Conservation (phyloP, 148 eudicot species). For the Spergularia bocconei region DNA sequence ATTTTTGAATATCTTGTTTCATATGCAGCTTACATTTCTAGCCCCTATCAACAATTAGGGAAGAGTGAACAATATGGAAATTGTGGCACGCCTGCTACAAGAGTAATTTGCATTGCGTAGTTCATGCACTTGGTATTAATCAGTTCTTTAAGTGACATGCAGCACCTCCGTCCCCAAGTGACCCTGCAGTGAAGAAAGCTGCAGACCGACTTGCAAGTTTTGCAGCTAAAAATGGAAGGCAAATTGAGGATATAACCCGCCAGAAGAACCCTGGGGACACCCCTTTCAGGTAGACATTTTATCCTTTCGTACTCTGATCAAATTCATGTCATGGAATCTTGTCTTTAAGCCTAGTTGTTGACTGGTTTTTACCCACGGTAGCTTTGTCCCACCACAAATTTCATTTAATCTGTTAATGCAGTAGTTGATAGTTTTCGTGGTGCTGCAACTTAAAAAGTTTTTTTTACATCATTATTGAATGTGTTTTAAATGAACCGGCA, state of each 20-base stretch:
- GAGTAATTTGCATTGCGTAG: slow-evolving; percentile 82
- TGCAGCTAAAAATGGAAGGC: slow-evolving; percentile 96
- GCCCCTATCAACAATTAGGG: slow-evolving; percentile 61
- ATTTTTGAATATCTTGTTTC: slow-evolving; percentile 63
- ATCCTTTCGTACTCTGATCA: slow-evolving; percentile 3
- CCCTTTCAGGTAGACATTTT: slow-evolving; percentile 77
- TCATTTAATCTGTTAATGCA: background rate
- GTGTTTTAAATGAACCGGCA: background rate
- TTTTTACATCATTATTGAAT: background rate
- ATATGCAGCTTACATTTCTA: slow-evolving; percentile 75
- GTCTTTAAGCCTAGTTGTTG: background rate
- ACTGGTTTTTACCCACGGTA: background rate
- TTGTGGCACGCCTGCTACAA: slow-evolving; percentile 80
- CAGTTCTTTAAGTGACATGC: slow-evolving; percentile 99
- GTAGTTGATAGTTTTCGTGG: background rate
- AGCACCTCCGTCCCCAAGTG: slow-evolving; percentile 94
- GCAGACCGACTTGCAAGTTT: slow-evolving; percentile 97
- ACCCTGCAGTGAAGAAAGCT: slow-evolving; percentile 88
- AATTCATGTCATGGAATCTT: slow-evolving; percentile 1
- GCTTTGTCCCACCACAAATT: background rate
- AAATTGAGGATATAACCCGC: slow-evolving; percentile 82
- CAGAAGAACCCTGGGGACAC: slow-evolving; percentile 97
- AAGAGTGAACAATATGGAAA: slow-evolving; percentile 86
- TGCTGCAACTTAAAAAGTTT: background rate
- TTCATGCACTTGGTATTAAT: slow-evolving; percentile 95